Base-by-base conservation (phyloP, 345 rosid species). In the Boechera retrofracta region DNA sequence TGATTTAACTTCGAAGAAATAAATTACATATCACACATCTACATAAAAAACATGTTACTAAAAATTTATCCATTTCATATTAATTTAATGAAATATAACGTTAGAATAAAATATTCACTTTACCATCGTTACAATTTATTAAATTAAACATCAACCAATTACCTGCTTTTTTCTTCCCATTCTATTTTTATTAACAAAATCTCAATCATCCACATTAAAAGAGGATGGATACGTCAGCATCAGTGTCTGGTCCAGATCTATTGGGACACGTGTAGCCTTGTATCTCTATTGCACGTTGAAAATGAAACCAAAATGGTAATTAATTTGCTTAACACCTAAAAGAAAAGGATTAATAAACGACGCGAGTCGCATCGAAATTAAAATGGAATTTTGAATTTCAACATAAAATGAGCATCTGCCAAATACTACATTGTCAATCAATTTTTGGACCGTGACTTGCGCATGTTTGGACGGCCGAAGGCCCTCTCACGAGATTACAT, bases 401-500 rank as follows among this genome's bases (percentile, higher is more conserved):
- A 18, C 49, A 33, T 54, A 38, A 72, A 51, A 44, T 16, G 51
- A n/a, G 64, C 44, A 57, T 29, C 53, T 48, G 61, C 73, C 73
- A 75, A 47, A 59, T 51, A 21, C 24, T 48, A 18, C 35, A 48
- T 66, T n/a, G 38, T 56, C 78, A 56, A 12, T 36, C 26, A 67
- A 58, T 29, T 7, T 58, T 38, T 6, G 55, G 68, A 75, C 79
- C 62, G 44, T 69, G 68, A 75, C 79, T 48, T 58, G 52, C 12
- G 52, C 68, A 67, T 61, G 10, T 68, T 76, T 68, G 55, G 79
- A 67, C 79, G 62, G 79, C 68, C 39, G 18, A 69, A 39, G 36
- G 36, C 72, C 5, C 21, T 32, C 47, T 4, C 58, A 56, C 72
- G 51, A 58, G 11, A 58, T 36, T 15, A 7, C 54, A 39, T 10